These are phyloP conservation scores for Kurtzmaniella quercitrusa DNA, from an alignment of 1,139 yeast genomes.

Conservation along the genomic window DNA sequence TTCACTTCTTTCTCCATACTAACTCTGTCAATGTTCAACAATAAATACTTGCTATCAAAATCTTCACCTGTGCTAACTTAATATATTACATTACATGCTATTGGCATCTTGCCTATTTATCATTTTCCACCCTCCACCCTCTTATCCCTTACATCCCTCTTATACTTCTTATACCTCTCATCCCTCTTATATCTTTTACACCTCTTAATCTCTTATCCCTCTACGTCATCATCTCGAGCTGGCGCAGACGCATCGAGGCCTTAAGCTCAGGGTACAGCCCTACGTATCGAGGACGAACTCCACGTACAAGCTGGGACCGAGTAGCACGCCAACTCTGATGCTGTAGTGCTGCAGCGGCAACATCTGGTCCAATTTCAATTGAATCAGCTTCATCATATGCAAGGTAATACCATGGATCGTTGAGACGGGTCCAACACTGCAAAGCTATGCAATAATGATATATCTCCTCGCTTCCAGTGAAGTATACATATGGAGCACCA, in stretches of 20 bases:
- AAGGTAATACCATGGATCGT: slow-evolving; percentile 47
- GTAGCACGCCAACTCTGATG: not conserved
- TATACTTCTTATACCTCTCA: no score
- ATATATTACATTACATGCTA: no score
- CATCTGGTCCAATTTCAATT: not conserved
- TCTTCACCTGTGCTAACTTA: no score
- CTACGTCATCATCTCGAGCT: not conserved
- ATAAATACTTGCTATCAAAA: no score
- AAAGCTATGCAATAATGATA: slow-evolving; percentile 37
- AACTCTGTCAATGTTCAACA: no score
- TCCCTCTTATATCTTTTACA: not conserved
- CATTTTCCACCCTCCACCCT: no score
- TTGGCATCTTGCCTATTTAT: no score
- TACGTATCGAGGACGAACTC: not conserved
- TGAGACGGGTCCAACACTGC: slow-evolving; percentile 41
- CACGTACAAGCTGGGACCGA: not conserved
- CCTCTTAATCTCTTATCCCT: not conserved
- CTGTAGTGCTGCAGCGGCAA: not conserved
- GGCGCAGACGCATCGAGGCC: slow-evolving; percentile 1
- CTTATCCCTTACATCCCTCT: no score
- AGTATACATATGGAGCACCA: slow-evolving; percentile 41
- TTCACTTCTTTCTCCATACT: no score
- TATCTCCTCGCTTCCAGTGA: slow-evolving; percentile 30
- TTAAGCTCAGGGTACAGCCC: slow-evolving; percentile 3
- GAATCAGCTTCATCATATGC: slow-evolving; percentile 4